Evolutionary conservation across 805 yeast species (phyloP).

Genomic region (Candida verbasci): DNA sequence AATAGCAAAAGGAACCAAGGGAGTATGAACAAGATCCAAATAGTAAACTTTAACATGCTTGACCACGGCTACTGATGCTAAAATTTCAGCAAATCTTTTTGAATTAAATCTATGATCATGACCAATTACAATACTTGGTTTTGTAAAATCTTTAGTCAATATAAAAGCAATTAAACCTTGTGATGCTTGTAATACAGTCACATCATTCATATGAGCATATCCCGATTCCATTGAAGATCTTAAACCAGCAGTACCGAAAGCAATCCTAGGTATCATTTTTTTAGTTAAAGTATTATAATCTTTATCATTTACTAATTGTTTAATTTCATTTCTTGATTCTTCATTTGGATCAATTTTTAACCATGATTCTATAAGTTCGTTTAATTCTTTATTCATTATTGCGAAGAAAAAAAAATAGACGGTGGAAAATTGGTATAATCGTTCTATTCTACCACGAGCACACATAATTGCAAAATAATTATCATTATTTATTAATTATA

Average conservation of each 20-base stretch:
- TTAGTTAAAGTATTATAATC: slow-evolving; percentile 44
- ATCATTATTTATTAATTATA: background rate
- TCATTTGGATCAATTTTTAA: slow-evolving; percentile 31
- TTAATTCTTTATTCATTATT: slow-evolving; percentile 10
- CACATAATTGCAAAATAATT: no score
- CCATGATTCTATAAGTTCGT: slow-evolving; percentile 32
- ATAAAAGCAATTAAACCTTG: slow-evolving; percentile 68
- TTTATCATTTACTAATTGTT: slow-evolving; percentile 31
- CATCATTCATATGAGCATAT: slow-evolving; percentile 80
- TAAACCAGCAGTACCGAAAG: slow-evolving; percentile 93
- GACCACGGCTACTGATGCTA: slow-evolving; percentile 68
- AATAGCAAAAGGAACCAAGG: slow-evolving; percentile 86
- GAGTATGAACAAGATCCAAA: slow-evolving; percentile 67
- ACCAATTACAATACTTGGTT: slow-evolving; percentile 63
- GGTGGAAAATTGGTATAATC: no score
- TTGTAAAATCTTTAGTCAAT: slow-evolving; percentile 15
- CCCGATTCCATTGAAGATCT: slow-evolving; percentile 90
- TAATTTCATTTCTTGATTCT: slow-evolving; percentile 54
- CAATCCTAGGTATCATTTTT: slow-evolving; percentile 55
- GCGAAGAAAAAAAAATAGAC: background rate
- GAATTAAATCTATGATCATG: slow-evolving; percentile 91
- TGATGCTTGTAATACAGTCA: slow-evolving; percentile 85
- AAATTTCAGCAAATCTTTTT: slow-evolving; percentile 67
- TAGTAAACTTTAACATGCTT: slow-evolving; percentile 69
- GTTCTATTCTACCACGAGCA: no score